These are phyloP conservation scores for Cucumis cinereus DNA, from an alignment of 306 rosid genomes.

Conservation along the genomic window DNA sequence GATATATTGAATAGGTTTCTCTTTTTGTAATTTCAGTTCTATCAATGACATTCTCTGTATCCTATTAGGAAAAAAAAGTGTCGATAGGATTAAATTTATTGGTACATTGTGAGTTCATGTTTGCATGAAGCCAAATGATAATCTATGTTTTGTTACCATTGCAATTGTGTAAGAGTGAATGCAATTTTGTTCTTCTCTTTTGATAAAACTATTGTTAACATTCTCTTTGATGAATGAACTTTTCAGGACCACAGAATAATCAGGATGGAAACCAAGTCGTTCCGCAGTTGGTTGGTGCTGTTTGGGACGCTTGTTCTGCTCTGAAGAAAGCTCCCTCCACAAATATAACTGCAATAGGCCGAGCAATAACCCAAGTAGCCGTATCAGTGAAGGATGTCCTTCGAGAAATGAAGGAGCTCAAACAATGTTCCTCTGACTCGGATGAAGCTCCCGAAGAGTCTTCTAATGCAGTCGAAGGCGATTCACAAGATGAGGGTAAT, in stretches of 20 bases:
- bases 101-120: background rate
- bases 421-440: conserved; percentile 34
- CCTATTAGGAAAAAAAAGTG: background rate
- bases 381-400: conserved; percentile 83
- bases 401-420: conserved; percentile 90
- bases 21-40: too few relatives aligned
- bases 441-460: conserved; percentile 21
- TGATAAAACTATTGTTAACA: background rate
- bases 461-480: conserved; percentile 15
- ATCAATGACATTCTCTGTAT: too few relatives aligned
- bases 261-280: conserved; percentile 35
- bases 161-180: background rate
- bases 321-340: conserved; percentile 71
- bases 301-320: conserved; percentile 79
- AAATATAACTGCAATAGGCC: conserved; percentile 72
- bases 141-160: background rate
- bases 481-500: conserved; percentile 25
- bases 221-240: conserved; percentile 17
- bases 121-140: background rate
- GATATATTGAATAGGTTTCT: too few relatives aligned
- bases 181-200: background rate
- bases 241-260: conserved; percentile 36
- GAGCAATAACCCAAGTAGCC: conserved; percentile 71
- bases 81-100: background rate
- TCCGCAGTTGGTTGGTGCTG: conserved; percentile 63